Base-by-base conservation (phyloP, 208 protist species). In the Leishmania aethiopica region DNA sequence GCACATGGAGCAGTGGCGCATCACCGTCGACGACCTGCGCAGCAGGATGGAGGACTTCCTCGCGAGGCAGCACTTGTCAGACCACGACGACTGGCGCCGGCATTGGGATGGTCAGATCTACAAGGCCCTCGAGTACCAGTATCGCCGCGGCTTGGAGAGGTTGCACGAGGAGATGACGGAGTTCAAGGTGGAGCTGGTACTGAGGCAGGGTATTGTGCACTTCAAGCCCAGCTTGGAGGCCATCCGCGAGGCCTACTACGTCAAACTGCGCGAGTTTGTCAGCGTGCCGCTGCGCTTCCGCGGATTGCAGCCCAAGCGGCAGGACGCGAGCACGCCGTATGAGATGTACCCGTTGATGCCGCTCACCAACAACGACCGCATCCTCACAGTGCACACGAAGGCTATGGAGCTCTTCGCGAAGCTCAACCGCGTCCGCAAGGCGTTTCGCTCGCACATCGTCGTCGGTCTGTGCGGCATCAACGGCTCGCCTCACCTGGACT, bases 91-190 rank as follows among this genome's bases (percentile, higher is more conserved):
- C 55, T 99, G 99, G 99, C 90, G 92, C 47, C 85, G 90, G 62
- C 98, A 99, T 90, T 98, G 97, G 95, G 98, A 99, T 87, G 91
- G 94, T 37, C 98, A 99, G 83, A 95, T 99, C 66, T 99, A 98
- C 97, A 99, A 99, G 89, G 97, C 97, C 6, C 91, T 99, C 35
- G 97, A 99, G 85, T 90, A 96, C 77, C 98, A 99, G 89, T 99
- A 99, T 87, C 90, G 92, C 40, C 86, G 88, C 3, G 97, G 97
- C 10, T 89, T 99, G 55, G 97, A 99, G 88, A 91, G 75, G 49
- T 88, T 99, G 37, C 96, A 99, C 85, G 96, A 98, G 82, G 94
- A 95, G 75, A 95, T 99, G 86, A 92, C 97, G 77, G 92, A 97
- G 78, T 95, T 99, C 75, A 96, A 94, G 62, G 93, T 96, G 32